A percentile compares a stretch with the other conserved stretches of the same genome.
Conservation (phyloP, 2,329 filamentous ascomycete genomes). For the Sporothrix brunneoviolacea region DNA sequence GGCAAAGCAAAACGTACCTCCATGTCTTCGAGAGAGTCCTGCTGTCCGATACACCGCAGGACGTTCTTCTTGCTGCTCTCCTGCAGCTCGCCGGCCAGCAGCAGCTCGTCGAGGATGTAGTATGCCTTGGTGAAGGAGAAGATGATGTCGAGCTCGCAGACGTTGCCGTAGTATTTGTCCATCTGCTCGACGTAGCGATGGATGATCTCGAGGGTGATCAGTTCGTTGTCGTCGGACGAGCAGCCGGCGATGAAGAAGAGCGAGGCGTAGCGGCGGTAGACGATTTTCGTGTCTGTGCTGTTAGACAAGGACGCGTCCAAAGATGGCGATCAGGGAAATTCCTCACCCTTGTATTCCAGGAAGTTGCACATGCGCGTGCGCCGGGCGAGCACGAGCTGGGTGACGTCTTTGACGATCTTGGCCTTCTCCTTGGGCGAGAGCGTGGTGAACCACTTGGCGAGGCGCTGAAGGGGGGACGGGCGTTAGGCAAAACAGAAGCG, state of each 20-base stretch:
- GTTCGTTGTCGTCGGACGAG: conserved; percentile 93
- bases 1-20: conserved; percentile 55
- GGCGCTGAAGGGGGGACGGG: conserved; percentile 57
- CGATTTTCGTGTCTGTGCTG: conserved; percentile 83
- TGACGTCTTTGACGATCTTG: conserved; percentile 99
- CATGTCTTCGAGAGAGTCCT: conserved; percentile 97
- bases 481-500: background rate
- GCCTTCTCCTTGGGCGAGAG: conserved; percentile 97
- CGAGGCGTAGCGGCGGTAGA: conserved; percentile 96
- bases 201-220: conserved; percentile 97
- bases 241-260: conserved; percentile 99
- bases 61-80: conserved; percentile 99
- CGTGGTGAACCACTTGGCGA: conserved; percentile 99
- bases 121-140: conserved; percentile 99
- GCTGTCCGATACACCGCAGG: conserved; percentile 87
- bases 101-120: conserved; percentile 94
- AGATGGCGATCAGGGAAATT: no score
- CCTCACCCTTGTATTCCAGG: conserved; percentile 93
- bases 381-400: conserved; percentile 90
- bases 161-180: conserved; percentile 99
- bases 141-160: conserved; percentile 98
- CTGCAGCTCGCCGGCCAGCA: conserved; percentile 93
- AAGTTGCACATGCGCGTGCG: conserved; percentile 99
- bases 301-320: background rate
- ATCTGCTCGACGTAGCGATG: conserved; percentile 99